Evolutionary conservation across 2,329 filamentous ascomycete genomes (phyloP).

Genomic region (Talaromyces sp.): DNA sequence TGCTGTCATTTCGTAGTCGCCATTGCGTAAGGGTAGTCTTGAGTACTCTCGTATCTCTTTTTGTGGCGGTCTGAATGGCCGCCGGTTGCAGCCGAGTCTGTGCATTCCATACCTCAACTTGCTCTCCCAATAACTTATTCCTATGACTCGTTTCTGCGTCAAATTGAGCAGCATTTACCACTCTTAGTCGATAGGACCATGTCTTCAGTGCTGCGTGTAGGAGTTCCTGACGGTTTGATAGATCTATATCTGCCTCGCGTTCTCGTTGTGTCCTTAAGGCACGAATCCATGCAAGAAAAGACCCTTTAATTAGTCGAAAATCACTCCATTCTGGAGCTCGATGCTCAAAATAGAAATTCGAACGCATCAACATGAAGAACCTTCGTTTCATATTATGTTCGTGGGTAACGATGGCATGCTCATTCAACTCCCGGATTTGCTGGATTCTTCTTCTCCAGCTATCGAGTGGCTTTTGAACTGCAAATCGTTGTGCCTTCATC

Average conservation of each 20-base stretch:
- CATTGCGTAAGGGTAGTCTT: slow-evolving; percentile 50
- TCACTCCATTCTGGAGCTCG: slow-evolving; percentile 45
- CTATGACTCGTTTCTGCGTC: slow-evolving; percentile 31
- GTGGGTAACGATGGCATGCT: slow-evolving; percentile 31
- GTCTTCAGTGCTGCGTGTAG: slow-evolving; percentile 31
- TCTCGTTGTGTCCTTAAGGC: slow-evolving; percentile 40
- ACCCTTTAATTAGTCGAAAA: slow-evolving; percentile 39
- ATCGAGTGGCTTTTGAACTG: slow-evolving; percentile 53
- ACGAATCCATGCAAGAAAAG: slow-evolving; percentile 41
- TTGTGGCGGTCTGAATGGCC: slow-evolving; percentile 41
- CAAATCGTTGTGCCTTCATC: slow-evolving; percentile 50
- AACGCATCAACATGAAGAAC: slow-evolving; percentile 45
- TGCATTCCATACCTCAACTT: slow-evolving; percentile 42
- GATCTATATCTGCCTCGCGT: slow-evolving; percentile 38
- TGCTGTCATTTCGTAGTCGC: slow-evolving; percentile 45
- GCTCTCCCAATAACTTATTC: slow-evolving; percentile 35
- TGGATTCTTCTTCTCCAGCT: slow-evolving; percentile 50
- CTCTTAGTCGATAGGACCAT: slow-evolving; percentile 35
- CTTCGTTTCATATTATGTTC: slow-evolving; percentile 30
- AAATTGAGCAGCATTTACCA: slow-evolving; percentile 27
- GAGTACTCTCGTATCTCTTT: slow-evolving; percentile 46
- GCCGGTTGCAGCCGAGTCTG: slow-evolving; percentile 44
- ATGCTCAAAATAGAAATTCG: slow-evolving; percentile 42
- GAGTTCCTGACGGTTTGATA: slow-evolving; percentile 27
- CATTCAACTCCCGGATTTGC: slow-evolving; percentile 34